Percentiles rank a stretch among this genome's conserved stretches.
phyloP scores from a whole-genome alignment of 768 basidiomycete species.

The Cytidiella melzeri region DNA sequence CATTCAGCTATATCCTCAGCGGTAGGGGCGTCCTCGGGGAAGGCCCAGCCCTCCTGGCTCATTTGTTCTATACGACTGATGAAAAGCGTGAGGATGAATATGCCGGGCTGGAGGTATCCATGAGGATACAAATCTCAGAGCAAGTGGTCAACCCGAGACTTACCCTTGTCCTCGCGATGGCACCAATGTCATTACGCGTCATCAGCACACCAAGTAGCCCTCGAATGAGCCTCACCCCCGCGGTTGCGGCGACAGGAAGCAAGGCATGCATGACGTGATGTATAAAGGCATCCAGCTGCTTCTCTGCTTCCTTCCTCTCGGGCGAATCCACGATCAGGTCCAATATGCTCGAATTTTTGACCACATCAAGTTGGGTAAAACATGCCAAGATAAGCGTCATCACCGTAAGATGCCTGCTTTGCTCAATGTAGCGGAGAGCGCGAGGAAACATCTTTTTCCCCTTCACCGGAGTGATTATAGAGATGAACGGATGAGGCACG shows the following conservation, averaged over 20 bases:
- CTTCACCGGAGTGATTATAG: slow-evolving; percentile 80
- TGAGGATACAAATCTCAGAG: too few species aligned
- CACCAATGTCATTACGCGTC: slow-evolving; percentile 68
- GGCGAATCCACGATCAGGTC: slow-evolving; percentile 59
- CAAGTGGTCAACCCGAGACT: too few species aligned
- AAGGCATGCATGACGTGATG: slow-evolving; percentile 83
- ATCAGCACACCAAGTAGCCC: slow-evolving; percentile 82
- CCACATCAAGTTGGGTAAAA: slow-evolving; percentile 91
- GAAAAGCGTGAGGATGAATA: slow-evolving; percentile 86
- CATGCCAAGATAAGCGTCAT: slow-evolving; percentile 91
- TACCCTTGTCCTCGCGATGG: slow-evolving; percentile 77
- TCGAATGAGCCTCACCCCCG: slow-evolving; percentile 74
- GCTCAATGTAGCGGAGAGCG: slow-evolving; percentile 75
- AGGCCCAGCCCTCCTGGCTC: slow-evolving; percentile 57
- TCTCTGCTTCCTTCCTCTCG: slow-evolving; percentile 66
- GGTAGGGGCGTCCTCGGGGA: slow-evolving; percentile 48
- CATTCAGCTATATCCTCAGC: slow-evolving; percentile 77
- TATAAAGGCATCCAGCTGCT: slow-evolving; percentile 88
- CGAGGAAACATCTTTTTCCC: slow-evolving; percentile 91
- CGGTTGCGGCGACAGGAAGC: slow-evolving; percentile 72
- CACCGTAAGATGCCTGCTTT: slow-evolving; percentile 76
- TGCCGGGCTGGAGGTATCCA: slow-evolving; percentile 80
- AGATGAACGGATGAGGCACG: slow-evolving; percentile 94
- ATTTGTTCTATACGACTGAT: slow-evolving; percentile 91
- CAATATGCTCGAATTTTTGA: slow-evolving; percentile 66